A percentile compares a stretch with the other conserved stretches of the same genome.
These are phyloP conservation scores for Apiospora phragmitis DNA, from an alignment of 2,329 filamentous ascomycete genomes.

Conservation along the genomic window DNA sequence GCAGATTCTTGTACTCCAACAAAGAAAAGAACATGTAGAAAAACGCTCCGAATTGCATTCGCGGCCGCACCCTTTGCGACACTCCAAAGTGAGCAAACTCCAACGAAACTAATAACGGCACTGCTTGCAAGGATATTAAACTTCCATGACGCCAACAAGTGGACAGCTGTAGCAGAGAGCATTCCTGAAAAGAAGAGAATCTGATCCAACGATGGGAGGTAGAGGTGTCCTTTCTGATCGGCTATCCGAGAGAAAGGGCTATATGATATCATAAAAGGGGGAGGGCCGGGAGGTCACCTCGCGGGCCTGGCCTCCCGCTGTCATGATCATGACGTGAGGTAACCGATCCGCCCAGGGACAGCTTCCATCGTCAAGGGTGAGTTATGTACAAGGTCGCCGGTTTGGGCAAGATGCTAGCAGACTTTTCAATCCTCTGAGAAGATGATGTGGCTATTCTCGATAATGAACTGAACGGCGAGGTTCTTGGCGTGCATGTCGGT, in stretches of 20 bases:
- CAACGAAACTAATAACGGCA: slow-evolving; percentile 15
- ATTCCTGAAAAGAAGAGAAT: slow-evolving; percentile 23
- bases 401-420: neutral
- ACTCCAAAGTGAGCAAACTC: neutral
- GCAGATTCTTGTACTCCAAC: slow-evolving; percentile 11
- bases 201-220: slow-evolving; percentile 22
- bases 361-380: neutral
- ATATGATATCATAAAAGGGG: neutral
- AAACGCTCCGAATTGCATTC: neutral
- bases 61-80: neutral
- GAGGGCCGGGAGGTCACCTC: neutral
- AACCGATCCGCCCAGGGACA: neutral
- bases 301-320: slow-evolving; percentile 8
- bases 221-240: neutral
- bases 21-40: slow-evolving; percentile 9
- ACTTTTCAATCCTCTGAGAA: slow-evolving; percentile 55
- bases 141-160: slow-evolving; percentile 24
- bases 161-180: slow-evolving; percentile 17
- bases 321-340: neutral
- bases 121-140: slow-evolving; percentile 34
- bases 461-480: slow-evolving; percentile 84
- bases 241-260: neutral
- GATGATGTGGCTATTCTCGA: slow-evolving; percentile 84
- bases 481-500: slow-evolving; percentile 95
- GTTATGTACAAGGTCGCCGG: neutral